phyloP scores from a whole-genome alignment of 331 rosid species.

The Spiraea crenata region DNA sequence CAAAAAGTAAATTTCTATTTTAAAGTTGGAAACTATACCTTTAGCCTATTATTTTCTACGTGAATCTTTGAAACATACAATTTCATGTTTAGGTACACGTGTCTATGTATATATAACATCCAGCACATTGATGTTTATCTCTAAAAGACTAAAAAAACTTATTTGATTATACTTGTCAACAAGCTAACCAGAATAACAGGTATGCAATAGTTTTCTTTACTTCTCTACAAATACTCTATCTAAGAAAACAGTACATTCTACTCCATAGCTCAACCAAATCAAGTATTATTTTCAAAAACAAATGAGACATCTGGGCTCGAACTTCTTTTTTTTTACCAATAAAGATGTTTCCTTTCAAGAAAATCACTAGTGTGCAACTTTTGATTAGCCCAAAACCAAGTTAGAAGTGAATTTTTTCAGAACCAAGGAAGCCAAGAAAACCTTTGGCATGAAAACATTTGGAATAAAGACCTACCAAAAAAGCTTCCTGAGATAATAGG shows the following conservation, averaged over 20 bases:
- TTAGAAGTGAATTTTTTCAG: not conserved
- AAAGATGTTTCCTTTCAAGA: not conserved
- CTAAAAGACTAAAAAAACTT: not conserved
- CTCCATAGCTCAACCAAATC: conserved; percentile 1
- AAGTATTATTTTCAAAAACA: not conserved
- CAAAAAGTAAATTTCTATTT: not conserved
- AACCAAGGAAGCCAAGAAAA: not conserved
- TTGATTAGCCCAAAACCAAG: not conserved
- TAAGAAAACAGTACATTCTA: not conserved
- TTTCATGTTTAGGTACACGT: not conserved
- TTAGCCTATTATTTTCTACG: not conserved
- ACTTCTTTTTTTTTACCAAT: not conserved
- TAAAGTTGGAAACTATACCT: not conserved
- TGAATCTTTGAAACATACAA: not conserved
- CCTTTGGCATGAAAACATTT: not conserved
- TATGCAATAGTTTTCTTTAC: not conserved
- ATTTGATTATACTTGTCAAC: not conserved
- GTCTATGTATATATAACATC: not conserved
- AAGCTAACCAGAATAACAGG: not conserved
- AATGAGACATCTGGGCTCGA: not conserved
- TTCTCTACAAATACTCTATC: not conserved
- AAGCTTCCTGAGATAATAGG: not conserved
- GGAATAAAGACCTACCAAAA: not conserved
- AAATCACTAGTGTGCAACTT: not conserved
- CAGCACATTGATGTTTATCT: not conserved